Percentiles rank a stretch among this genome's conserved stretches.
These are phyloP conservation scores for Neopestalotiopsis sp. DNA, from an alignment of 2,329 filamentous ascomycete genomes.

Conservation along the genomic window DNA sequence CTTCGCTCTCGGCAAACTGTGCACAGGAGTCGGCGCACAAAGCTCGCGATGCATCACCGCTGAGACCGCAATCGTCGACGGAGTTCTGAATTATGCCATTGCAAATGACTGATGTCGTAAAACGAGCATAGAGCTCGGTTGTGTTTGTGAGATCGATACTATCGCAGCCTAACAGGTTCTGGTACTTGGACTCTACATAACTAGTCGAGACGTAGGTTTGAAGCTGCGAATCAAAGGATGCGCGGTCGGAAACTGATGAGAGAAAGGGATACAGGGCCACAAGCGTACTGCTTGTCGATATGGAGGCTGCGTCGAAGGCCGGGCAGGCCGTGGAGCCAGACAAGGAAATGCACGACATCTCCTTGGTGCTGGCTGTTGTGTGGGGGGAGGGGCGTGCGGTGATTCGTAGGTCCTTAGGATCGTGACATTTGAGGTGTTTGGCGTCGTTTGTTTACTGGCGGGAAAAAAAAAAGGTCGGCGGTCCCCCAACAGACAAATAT, in stretches of 20 bases:
- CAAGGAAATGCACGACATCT: slow-evolving; percentile 38
- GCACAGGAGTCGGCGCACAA: slow-evolving; percentile 91
- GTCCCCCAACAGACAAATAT: neutral
- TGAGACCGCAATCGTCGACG: slow-evolving; percentile 69
- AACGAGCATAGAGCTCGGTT: slow-evolving; percentile 86
- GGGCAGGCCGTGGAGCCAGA: slow-evolving; percentile 40
- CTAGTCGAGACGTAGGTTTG: slow-evolving; percentile 72
- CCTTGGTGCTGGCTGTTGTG: slow-evolving; percentile 20
- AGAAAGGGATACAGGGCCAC: slow-evolving; percentile 62
- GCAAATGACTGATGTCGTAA: slow-evolving; percentile 90
- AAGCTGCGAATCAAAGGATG: slow-evolving; percentile 79
- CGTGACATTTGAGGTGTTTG: slow-evolving; percentile 4
- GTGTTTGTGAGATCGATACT: slow-evolving; percentile 79
- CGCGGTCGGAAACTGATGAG: slow-evolving; percentile 74
- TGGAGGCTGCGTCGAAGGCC: slow-evolving; percentile 41
- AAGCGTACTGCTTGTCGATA: slow-evolving; percentile 39
- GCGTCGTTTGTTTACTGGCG: slow-evolving; percentile 2
- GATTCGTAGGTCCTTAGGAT: slow-evolving; percentile 10
- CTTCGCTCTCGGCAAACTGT: slow-evolving; percentile 86
- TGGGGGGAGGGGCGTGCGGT: neutral
- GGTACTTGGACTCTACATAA: slow-evolving; percentile 79
- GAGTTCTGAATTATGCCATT: slow-evolving; percentile 95
- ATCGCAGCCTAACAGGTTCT: slow-evolving; percentile 79
- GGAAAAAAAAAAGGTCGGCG: neutral
- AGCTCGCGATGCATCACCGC: slow-evolving; percentile 68